Conservation (phyloP, 1,284 basidiomycete genomes). For the Veloboletus limbatus region DNA sequence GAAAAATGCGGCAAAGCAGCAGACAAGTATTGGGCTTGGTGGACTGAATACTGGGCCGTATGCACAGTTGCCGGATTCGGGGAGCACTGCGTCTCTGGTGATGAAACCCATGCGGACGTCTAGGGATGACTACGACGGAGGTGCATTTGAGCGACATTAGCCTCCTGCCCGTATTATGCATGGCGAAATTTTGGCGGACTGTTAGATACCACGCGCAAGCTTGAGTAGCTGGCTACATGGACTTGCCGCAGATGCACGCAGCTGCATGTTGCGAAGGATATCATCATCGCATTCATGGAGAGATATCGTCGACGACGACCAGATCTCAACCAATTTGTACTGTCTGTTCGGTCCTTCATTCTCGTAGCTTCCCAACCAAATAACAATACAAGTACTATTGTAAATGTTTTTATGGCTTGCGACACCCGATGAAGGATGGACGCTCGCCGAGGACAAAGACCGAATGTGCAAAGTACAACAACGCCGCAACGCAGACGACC, state of each 20-base stretch:
- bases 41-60: slow-evolving; percentile 18
- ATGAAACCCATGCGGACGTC: slow-evolving; percentile 31
- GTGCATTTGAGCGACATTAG: too few species aligned
- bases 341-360: too few species aligned
- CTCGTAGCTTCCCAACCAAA: too few species aligned
- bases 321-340: too few species aligned
- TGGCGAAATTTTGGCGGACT: not conserved
- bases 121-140: slow-evolving; percentile 11
- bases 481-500: slow-evolving; percentile 2
- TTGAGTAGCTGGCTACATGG: slow-evolving; percentile 33
- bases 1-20: slow-evolving; percentile 20
- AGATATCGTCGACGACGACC: too few species aligned
- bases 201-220: slow-evolving; percentile 18
- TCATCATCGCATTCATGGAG: too few species aligned
- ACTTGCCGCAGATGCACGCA: too few species aligned
- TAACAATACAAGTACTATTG: too few species aligned
- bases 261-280: too few species aligned
- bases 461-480: slow-evolving; percentile 11
- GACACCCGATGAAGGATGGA: too few species aligned
- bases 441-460: slow-evolving; percentile 1
- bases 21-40: slow-evolving; percentile 3
- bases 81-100: slow-evolving; percentile 26
- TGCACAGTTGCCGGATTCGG: slow-evolving; percentile 25
- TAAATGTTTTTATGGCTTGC: too few species aligned
- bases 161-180: too few species aligned